These are phyloP conservation scores for Cymbomonas tetramitiformis DNA, from an alignment of 139 green algal species.

Conservation along the genomic window DNA sequence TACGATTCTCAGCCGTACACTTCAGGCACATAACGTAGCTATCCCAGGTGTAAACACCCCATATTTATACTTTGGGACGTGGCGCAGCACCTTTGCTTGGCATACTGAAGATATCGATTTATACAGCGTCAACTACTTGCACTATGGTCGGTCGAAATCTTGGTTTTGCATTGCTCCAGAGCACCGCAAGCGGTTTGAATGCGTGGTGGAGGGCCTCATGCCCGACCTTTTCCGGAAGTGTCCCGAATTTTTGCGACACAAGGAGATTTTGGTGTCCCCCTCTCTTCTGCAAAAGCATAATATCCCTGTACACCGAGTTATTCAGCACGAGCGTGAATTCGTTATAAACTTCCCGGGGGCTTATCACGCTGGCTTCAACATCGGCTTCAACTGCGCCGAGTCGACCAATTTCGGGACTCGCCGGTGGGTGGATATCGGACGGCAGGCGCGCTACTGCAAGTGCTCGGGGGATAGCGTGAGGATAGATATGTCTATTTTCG, in stretches of 20 bases:
- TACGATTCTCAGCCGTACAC: conserved; percentile 46
- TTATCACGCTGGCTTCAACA: conserved; percentile 57
- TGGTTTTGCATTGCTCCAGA: conserved; percentile 62
- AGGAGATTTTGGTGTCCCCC: conserved; percentile 54
- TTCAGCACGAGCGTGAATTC: conserved; percentile 55
- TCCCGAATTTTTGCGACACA: conserved; percentile 58
- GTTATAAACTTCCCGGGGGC: conserved; percentile 50
- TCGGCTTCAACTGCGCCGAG: conserved; percentile 65
- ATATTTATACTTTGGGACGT: conserved; percentile 80
- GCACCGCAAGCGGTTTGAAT: conserved; percentile 51
- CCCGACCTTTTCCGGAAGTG: conserved; percentile 39
- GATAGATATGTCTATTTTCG: conserved; percentile 67
- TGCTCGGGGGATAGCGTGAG: conserved; percentile 46
- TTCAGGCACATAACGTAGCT: conserved; percentile 29
- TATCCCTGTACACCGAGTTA: conserved; percentile 33
- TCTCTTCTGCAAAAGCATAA: conserved; percentile 33
- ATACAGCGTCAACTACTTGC: conserved; percentile 84
- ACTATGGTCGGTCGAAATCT: conserved; percentile 78
- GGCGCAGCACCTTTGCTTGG: conserved; percentile 60
- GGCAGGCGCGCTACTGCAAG: conserved; percentile 30
- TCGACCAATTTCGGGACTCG: conserved; percentile 59
- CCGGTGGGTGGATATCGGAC: conserved; percentile 41
- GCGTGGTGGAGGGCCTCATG: conserved; percentile 34
- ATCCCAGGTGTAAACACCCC: conserved; percentile 65
- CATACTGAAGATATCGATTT: conserved; percentile 85